These are phyloP conservation scores for Sporothrix curviconia DNA, from an alignment of 2,329 filamentous ascomycete species.

Conservation along the genomic window DNA sequence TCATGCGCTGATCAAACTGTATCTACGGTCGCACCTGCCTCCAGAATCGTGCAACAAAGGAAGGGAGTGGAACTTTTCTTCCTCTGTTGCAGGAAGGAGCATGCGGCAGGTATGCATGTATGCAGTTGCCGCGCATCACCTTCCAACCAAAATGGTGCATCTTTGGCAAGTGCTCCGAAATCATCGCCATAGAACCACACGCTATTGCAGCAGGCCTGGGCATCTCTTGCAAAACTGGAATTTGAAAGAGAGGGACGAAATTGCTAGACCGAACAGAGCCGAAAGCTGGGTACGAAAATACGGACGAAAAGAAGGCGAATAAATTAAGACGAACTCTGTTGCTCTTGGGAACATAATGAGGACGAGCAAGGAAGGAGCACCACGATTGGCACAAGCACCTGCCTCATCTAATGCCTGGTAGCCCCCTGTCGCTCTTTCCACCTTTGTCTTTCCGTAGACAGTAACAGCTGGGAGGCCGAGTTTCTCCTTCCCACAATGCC, in stretches of 20 bases:
- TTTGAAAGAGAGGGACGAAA: neutral
- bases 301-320: neutral
- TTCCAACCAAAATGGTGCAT: neutral
- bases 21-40: neutral
- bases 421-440: neutral
- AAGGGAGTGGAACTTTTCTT: neutral
- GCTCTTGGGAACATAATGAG: neutral
- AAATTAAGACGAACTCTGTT: neutral
- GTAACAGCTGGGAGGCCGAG: too few relatives aligned
- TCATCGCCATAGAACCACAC: slow-evolving; percentile 3
- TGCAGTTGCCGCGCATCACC: neutral
- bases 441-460: neutral
- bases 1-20: slow-evolving; percentile 10
- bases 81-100: too few relatives aligned
- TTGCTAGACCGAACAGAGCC: neutral
- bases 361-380: neutral
- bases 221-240: neutral
- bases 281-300: neutral
- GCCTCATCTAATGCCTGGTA: neutral
- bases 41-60: neutral
- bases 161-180: neutral
- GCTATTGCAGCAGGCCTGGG: slow-evolving; percentile 4
- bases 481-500: too few relatives aligned
- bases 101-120: neutral
- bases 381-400: neutral